These are phyloP conservation scores for Amphibolis antarctica DNA, from an alignment of 106 monocot species.

Conservation along the genomic window DNA sequence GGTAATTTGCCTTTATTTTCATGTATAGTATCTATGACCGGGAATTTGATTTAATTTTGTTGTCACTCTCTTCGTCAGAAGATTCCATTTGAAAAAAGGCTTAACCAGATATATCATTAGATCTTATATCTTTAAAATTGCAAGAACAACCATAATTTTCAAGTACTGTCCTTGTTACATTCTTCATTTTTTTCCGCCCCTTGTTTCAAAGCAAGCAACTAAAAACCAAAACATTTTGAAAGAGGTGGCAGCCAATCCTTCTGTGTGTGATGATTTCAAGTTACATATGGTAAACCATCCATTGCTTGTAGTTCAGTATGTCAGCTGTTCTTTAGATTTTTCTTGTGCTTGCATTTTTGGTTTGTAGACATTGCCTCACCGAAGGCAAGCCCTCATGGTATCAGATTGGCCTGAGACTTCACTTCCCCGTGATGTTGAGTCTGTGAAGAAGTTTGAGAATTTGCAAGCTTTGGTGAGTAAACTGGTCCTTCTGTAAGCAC, in stretches of 20 bases:
- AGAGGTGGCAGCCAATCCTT: too few species aligned
- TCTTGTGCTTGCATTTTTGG: neutral
- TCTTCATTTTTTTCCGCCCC: too few species aligned
- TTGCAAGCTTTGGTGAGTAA: constrained; percentile 67
- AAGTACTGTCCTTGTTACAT: too few species aligned
- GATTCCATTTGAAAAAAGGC: too few species aligned
- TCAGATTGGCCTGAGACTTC: constrained; percentile 64
- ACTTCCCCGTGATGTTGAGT: constrained; percentile 59
- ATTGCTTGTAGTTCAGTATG: too few species aligned
- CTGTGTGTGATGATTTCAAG: too few species aligned
- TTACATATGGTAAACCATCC: too few species aligned
- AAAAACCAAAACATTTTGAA: too few species aligned
- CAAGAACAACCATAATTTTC: too few species aligned
- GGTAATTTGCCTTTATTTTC: constrained; percentile 25
- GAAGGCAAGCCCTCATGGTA: constrained; percentile 62
- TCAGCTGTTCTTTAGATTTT: neutral
- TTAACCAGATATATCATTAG: too few species aligned
- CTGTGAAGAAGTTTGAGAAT: constrained; percentile 89
- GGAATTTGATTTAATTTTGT: neutral
- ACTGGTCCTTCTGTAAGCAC: neutral
- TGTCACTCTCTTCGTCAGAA: neutral
- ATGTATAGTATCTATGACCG: neutral
- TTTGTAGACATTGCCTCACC: constrained; percentile 67
- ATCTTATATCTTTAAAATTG: too few species aligned
- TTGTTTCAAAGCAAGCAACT: too few species aligned